phyloP scores from a whole-genome alignment of 345 rosid species.

The Gossypium turneri region DNA sequence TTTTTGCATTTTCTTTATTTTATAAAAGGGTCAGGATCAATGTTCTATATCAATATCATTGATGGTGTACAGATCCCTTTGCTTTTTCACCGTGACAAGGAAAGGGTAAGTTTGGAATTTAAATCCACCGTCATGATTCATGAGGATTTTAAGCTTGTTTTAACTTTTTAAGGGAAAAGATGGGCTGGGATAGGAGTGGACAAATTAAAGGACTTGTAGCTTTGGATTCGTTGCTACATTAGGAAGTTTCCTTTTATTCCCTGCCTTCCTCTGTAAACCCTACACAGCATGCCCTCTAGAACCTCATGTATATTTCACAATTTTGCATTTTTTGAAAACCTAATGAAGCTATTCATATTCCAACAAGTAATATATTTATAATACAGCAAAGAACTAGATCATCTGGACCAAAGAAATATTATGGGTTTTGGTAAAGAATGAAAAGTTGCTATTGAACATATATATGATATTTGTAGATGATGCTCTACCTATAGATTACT shows the following conservation, averaged over 20 bases:
- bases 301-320: neutral
- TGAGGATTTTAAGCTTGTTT: neutral
- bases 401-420: neutral
- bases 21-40: neutral
- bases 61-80: neutral
- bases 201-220: neutral
- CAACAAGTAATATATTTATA: neutral
- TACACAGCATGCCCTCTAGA: neutral
- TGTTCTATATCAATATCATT: too few relatives aligned
- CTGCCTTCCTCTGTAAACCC: neutral
- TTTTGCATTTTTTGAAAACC: neutral
- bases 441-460: neutral
- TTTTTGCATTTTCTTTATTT: neutral
- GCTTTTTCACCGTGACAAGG: neutral
- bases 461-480: constrained; percentile 8
- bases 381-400: neutral
- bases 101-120: constrained; percentile 9
- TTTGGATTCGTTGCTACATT: constrained; percentile 30
- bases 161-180: neutral
- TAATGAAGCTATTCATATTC: neutral
- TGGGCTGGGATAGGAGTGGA: too few relatives aligned
- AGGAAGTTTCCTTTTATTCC: constrained; percentile 17
- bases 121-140: neutral
- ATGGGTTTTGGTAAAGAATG: neutral
- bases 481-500: constrained; percentile 56